phyloP scores from a whole-genome alignment of 2,329 filamentous ascomycete species.

The Fusarium verticillioides region DNA sequence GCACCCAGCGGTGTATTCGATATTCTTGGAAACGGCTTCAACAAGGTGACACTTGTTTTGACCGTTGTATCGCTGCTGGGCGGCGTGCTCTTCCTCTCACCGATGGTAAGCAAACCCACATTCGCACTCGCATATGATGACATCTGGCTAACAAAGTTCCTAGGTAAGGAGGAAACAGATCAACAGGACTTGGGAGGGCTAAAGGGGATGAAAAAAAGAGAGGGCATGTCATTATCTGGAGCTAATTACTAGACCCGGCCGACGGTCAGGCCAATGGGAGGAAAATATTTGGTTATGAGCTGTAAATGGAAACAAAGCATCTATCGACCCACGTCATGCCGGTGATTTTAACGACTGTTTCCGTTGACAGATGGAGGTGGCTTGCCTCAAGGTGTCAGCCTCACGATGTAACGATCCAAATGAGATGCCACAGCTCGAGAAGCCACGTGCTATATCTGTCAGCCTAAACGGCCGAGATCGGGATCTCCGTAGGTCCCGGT shows the following conservation, averaged over 20 bases:
- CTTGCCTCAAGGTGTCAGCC: constrained; percentile 18
- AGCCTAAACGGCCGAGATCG: constrained; percentile 4
- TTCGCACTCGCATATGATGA: background rate
- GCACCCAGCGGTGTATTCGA: constrained; percentile 93
- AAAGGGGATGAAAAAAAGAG: constrained; percentile 26
- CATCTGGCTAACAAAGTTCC: constrained; percentile 47
- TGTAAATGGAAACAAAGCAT: constrained; percentile 40
- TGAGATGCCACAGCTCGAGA: background rate
- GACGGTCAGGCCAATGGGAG: constrained; percentile 18
- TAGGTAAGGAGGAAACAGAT: constrained; percentile 75
- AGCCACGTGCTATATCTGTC: constrained; percentile 7
- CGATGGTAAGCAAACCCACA: constrained; percentile 75
- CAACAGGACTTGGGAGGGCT: constrained; percentile 69
- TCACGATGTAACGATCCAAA: constrained; percentile 27
- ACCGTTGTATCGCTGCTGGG: constrained; percentile 84
- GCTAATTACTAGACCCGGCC: constrained; percentile 28
- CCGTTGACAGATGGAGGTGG: constrained; percentile 2
- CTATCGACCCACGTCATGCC: constrained; percentile 1
- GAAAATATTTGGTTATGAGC: constrained; percentile 25
- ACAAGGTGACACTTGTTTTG: constrained; percentile 83
- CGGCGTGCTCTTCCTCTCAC: constrained; percentile 82
- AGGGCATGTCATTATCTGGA: constrained; percentile 31
- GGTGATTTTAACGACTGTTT: background rate
- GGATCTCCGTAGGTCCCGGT: background rate
- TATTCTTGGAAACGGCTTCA: constrained; percentile 91